A percentile compares a stretch with the other conserved stretches of the same genome.
These are phyloP conservation scores for Delonix regia DNA, from an alignment of 306 rosid species.

Conservation along the genomic window DNA sequence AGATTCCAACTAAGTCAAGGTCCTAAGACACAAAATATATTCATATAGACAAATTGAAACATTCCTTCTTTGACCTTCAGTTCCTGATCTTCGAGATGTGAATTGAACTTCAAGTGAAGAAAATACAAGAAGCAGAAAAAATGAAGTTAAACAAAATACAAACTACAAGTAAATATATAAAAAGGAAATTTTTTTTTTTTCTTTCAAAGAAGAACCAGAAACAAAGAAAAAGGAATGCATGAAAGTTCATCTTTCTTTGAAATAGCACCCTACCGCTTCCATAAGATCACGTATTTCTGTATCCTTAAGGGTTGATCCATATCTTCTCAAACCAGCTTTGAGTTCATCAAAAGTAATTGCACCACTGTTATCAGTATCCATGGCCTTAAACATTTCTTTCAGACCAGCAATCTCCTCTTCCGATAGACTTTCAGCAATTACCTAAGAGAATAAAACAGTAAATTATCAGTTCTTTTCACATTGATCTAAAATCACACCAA, in stretches of 20 bases:
- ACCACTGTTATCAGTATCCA: constrained; percentile 97
- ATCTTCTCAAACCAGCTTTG: constrained; percentile 94
- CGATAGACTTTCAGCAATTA: constrained; percentile 93
- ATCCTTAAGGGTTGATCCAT: constrained; percentile 94
- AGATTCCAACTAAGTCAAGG: constrained; percentile 10
- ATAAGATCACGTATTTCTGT: constrained; percentile 91
- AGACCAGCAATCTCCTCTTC: constrained; percentile 98
- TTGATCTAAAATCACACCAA: constrained; percentile 10
- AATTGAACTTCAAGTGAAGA: constrained; percentile 7
- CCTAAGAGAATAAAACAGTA: constrained; percentile 52
- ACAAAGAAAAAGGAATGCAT: constrained; percentile 8
- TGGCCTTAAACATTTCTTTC: constrained; percentile 87
- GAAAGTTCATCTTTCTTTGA: constrained; percentile 15
- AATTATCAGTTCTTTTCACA: constrained; percentile 9
- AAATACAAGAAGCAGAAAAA: constrained; percentile 15
- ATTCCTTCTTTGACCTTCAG: background rate
- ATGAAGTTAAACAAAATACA: background rate
- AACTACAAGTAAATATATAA: constrained; percentile 15
- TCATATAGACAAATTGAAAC: background rate
- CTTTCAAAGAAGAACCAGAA: background rate
- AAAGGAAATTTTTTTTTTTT: background rate
- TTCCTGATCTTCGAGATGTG: background rate
- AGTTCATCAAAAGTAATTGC: constrained; percentile 97
- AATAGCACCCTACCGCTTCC: constrained; percentile 74
- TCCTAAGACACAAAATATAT: constrained; percentile 10